Evolutionary conservation across 768 basidiomycete genomes (phyloP).

Genomic region (Mycena galopus): DNA sequence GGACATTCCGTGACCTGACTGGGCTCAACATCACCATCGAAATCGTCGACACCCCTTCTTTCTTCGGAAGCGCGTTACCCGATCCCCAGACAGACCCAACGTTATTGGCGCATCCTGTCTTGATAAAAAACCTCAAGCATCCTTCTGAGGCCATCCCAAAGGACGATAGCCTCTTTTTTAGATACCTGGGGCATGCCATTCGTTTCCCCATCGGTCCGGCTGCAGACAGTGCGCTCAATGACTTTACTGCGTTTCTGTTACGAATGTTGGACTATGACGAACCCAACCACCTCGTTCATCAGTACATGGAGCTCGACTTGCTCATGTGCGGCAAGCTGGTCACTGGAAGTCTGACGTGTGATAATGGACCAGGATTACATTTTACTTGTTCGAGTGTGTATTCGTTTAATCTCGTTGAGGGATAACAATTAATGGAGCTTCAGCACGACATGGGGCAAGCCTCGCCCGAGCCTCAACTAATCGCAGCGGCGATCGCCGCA

Average conservation of each 20-base stretch:
- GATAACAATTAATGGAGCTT: not conserved
- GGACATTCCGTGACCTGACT: slow-evolving; percentile 42
- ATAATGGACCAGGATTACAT: slow-evolving; percentile 36
- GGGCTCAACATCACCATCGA: slow-evolving; percentile 40
- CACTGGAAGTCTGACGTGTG: slow-evolving; percentile 42
- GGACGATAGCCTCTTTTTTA: slow-evolving; percentile 7
- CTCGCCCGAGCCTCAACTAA: slow-evolving; percentile 48
- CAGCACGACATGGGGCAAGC: slow-evolving; percentile 11
- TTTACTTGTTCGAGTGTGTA: slow-evolving; percentile 45
- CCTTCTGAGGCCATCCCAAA: not conserved
- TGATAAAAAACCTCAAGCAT: not conserved
- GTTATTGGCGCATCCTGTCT: slow-evolving; percentile 8
- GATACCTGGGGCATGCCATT: slow-evolving; percentile 11
- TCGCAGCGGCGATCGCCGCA: slow-evolving; percentile 50
- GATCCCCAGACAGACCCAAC: not conserved
- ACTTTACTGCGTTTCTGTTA: slow-evolving; percentile 43
- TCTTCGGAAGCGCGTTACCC: slow-evolving; percentile 16
- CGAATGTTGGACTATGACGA: slow-evolving; percentile 40
- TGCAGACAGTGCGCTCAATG: slow-evolving; percentile 27
- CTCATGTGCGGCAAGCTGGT: slow-evolving; percentile 39
- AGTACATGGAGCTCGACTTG: slow-evolving; percentile 39
- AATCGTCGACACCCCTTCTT: slow-evolving; percentile 1
- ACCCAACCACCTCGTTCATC: slow-evolving; percentile 29
- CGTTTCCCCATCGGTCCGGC: not conserved
- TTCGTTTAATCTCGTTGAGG: not conserved